Base-by-base conservation (phyloP, 768 basidiomycete species). In the Auriscalpium microsporum region DNA sequence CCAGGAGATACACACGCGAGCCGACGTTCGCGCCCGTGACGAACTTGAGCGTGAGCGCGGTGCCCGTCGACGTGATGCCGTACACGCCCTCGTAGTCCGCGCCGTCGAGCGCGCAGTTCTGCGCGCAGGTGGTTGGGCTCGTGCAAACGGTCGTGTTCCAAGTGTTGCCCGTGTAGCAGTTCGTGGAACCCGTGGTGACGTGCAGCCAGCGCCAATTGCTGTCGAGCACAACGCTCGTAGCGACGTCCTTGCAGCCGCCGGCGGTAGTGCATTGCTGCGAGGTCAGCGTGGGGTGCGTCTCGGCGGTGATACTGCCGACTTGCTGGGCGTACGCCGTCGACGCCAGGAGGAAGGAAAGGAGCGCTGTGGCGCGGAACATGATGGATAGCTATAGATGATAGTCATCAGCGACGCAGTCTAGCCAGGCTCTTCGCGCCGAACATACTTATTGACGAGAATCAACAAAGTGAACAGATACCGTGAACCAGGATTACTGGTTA, bases 121-220 rank as follows among this genome's bases (percentile, higher is more conserved):
- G 33, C 1, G 79, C 76, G 65, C 80, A 82, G 52, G 76, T 77
- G 3, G 63, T 64, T 21, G 71, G 67, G 61, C 77, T 74, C 38
- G 78, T 74, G 72, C 80, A 83, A 48, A 80, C 65, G 11, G 75
- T 70, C 8, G 71, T 57, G 68, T 81, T 71, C 78, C 78, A 83
- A 14, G 70, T 64, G 72, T 81, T 80, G 37, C 80, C 80, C 58
- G 75, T 79, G 72, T 81, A 81, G 69, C 69, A 72, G 65, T 73
- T 73, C 56, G 71, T 71, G 61, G 63, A 69, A 51, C 65, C 73
- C 55, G 57, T 60, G 55, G 65, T 68, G 38, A 61, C 62, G 65
- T 78, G 75, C 14, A 56, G 19, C 59, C 56, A 59, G 54, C 79
- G 77, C 78, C 78, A 80, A 71, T 80, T 79, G 55, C 74, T 56